A percentile compares a stretch with the other conserved stretches of the same genome.
Evolutionary conservation across 2,329 filamentous ascomycete genomes (phyloP).

Genomic region (Pseudopyrenochaeta lycopersici): DNA sequence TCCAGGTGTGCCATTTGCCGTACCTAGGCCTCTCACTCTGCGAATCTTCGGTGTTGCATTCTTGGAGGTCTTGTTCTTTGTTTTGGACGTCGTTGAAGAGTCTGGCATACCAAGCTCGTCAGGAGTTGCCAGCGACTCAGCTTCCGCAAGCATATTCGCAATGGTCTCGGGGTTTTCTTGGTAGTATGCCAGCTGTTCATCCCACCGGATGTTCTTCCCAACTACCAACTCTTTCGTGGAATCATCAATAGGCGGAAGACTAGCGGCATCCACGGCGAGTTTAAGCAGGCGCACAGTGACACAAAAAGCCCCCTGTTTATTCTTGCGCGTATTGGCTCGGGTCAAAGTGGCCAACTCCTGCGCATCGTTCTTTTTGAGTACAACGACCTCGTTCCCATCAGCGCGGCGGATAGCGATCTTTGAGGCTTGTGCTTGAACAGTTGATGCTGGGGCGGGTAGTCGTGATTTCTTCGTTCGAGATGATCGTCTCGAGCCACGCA

Average conservation of each 20-base stretch:
- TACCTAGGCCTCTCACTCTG: conserved; percentile 42
- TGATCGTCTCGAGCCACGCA: conserved; percentile 41
- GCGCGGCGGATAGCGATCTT: conserved; percentile 57
- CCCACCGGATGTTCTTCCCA: conserved; percentile 55
- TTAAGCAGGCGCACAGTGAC: conserved; percentile 55
- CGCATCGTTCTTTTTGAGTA: conserved; percentile 59
- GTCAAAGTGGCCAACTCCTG: conserved; percentile 58
- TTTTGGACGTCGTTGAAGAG: conserved; percentile 23
- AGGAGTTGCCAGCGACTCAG: conserved; percentile 40
- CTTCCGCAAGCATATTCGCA: conserved; percentile 37
- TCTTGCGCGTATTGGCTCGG: conserved; percentile 59
- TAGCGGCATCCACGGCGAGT: conserved; percentile 44
- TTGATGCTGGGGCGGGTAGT: conserved; percentile 39
- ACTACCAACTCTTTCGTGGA: conserved; percentile 25
- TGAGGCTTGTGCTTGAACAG: conserved; percentile 35
- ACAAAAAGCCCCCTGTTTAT: conserved; percentile 57
- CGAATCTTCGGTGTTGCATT: conserved; percentile 44
- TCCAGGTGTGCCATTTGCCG: conserved; percentile 49
- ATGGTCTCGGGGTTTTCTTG: conserved; percentile 49
- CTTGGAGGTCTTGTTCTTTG: conserved; percentile 35
- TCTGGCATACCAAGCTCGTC: conserved; percentile 41
- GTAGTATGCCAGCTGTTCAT: conserved; percentile 57
- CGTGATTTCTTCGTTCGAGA: conserved; percentile 46
- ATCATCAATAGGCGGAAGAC: conserved; percentile 20
- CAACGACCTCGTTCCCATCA: conserved; percentile 52